phyloP scores from a whole-genome alignment of 108 stramenopile genomes.

The Chaetoceros tenuissimus region DNA sequence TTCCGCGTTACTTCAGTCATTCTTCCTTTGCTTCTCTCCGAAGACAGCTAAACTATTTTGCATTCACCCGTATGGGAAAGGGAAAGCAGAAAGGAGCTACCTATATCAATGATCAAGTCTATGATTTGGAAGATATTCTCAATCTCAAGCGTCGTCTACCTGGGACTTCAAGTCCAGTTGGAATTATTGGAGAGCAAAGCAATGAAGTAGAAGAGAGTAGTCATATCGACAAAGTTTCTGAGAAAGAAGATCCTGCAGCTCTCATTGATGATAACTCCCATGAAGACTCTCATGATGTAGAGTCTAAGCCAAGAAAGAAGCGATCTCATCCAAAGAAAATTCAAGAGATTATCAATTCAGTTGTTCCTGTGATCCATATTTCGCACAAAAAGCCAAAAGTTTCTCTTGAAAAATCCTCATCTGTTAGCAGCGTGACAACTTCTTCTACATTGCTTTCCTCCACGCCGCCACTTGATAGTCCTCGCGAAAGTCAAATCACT shows the following conservation, averaged over 20 bases:
- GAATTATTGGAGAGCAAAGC: too few relatives aligned
- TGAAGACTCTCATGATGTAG: too few relatives aligned
- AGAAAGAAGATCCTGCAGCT: too few relatives aligned
- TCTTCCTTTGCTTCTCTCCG: constrained; percentile 80
- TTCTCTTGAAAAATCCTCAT: neutral
- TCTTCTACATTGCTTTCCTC: too few relatives aligned
- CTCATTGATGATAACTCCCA: too few relatives aligned
- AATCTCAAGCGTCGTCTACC: constrained; percentile 43
- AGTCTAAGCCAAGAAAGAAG: too few relatives aligned
- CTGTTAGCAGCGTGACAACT: too few relatives aligned
- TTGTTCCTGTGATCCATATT: neutral
- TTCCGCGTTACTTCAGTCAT: constrained; percentile 81
- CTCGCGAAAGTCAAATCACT: neutral
- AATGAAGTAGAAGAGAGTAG: too few relatives aligned
- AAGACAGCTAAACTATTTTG: constrained; percentile 78
- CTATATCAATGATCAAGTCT: constrained; percentile 65
- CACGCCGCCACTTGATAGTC: neutral
- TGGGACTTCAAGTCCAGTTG: neutral
- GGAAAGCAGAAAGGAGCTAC: constrained; percentile 55
- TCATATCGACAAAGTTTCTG: too few relatives aligned
- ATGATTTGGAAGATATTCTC: constrained; percentile 68
- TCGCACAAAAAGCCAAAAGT: neutral
- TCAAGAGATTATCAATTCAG: neutral
- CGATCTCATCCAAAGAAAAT: too few relatives aligned
- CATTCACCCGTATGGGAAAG: constrained; percentile 69